These are phyloP conservation scores for Tubosaeta sp. DNA, from an alignment of 768 basidiomycete genomes.

Conservation along the genomic window DNA sequence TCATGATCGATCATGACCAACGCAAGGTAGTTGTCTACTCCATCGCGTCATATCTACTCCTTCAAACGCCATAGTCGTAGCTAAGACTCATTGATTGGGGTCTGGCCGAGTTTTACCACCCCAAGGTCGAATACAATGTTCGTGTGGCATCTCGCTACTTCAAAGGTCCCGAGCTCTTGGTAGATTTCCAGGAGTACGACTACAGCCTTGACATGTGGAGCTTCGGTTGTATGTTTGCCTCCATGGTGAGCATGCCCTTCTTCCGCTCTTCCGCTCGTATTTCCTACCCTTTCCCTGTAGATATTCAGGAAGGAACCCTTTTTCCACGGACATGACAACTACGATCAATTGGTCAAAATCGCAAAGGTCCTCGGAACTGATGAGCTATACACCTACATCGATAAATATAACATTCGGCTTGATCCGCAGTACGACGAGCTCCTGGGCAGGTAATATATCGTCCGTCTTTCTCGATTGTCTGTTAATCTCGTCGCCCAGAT, in stretches of 20 bases:
- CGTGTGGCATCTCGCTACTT: slow-evolving; percentile 97
- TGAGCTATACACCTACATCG: slow-evolving; percentile 86
- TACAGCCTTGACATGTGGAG: slow-evolving; percentile 99
- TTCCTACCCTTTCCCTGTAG: slow-evolving; percentile 36
- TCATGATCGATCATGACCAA: slow-evolving; percentile 99
- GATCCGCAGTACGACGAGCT: slow-evolving; percentile 97
- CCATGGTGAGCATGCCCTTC: slow-evolving; percentile 64
- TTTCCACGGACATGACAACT: slow-evolving; percentile 99
- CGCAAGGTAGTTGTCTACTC: slow-evolving; percentile 60
- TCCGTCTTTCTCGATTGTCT: slow-evolving; percentile 6
- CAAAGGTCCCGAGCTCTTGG: slow-evolving; percentile 94
- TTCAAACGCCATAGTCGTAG: slow-evolving; percentile 38
- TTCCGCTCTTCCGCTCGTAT: neutral
- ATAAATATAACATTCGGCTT: slow-evolving; percentile 93
- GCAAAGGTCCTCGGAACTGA: slow-evolving; percentile 97
- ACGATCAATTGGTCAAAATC: slow-evolving; percentile 97
- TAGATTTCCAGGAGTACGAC: slow-evolving; percentile 98
- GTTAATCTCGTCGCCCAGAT: slow-evolving; percentile 41
- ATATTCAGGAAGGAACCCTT: slow-evolving; percentile 99
- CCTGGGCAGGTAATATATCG: slow-evolving; percentile 61
- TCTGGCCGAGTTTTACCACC: slow-evolving; percentile 97
- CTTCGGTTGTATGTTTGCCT: slow-evolving; percentile 97
- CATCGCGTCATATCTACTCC: slow-evolving; percentile 4
- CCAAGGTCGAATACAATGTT: slow-evolving; percentile 96
- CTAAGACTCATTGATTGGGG: slow-evolving; percentile 98